These are phyloP conservation scores for Pseudognaphalium luteoalbum DNA, from an alignment of 129 eudicot species.

Conservation along the genomic window DNA sequence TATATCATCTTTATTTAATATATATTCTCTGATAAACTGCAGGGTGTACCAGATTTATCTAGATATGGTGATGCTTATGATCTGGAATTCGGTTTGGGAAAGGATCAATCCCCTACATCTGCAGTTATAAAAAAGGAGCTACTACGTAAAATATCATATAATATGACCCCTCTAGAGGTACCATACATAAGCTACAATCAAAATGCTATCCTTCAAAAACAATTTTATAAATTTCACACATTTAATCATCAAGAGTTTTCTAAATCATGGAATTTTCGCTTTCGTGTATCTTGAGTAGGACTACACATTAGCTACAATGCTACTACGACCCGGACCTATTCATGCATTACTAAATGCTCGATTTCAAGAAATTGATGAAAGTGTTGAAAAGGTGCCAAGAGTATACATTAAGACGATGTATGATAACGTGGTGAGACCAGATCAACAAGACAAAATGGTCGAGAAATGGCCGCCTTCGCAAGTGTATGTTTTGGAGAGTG, in stretches of 20 bases:
- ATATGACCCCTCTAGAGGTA: conserved; percentile 41
- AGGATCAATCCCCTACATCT: conserved; percentile 33
- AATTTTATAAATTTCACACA: neutral
- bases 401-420: conserved; percentile 42
- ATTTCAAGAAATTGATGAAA: conserved; percentile 32
- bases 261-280: neutral
- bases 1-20: neutral
- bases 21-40: too few relatives aligned
- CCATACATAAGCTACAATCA: too few relatives aligned
- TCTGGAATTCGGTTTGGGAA: conserved; percentile 34
- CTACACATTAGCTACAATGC: conserved; percentile 44
- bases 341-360: conserved; percentile 30
- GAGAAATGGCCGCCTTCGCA: conserved; percentile 48
- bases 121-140: conserved; percentile 39
- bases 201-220: neutral
- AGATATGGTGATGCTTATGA: conserved; percentile 40
- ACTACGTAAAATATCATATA: conserved; percentile 32
- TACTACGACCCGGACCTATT: conserved; percentile 40
- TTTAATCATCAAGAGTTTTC: neutral
- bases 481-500: conserved; percentile 41
- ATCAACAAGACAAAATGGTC: conserved; percentile 49
- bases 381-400: conserved; percentile 35
- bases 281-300: conserved; percentile 25
- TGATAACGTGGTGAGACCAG: conserved; percentile 35
- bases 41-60: conserved; percentile 40